Evolutionary conservation across 768 basidiomycete species (phyloP), one percentile per base, ranked within the genome.

Genomic region (Gloeopeniophorella convolvens): DNA sequence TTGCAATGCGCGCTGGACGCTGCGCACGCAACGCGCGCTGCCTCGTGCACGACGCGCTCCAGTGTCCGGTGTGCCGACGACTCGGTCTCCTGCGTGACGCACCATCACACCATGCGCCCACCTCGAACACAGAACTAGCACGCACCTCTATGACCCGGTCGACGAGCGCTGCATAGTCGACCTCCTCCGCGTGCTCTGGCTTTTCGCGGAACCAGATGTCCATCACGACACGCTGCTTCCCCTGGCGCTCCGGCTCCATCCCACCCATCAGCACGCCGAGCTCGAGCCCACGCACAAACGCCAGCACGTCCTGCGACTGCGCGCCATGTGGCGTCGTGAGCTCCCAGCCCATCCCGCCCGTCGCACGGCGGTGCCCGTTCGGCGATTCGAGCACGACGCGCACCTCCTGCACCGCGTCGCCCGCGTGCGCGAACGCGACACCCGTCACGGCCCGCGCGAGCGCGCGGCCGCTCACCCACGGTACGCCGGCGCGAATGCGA

Each of bases 131-230:
- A 20, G 26, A n/a, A 42, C 34, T 11, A 3, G 49, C 8, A 48
- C 50, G 50, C 26, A 51, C 45, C 55, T 51, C 34, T 10, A 48
- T 36, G 24, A 56, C 32, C 20, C 26, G 44, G 23, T 56, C 42
- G 5, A 51, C 45, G 20, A 51, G 30, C 34, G 30, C 26, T 5
- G 27, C 18, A 6, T 56, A 56, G 31, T 51, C 35, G 16, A 56
- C 55, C 27, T 56, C 50, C 27, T 6, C 16, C n/a, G 42, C 16
- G 40, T 41, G 42, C 13, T 42, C 37, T 31, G 8, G 9, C n/a
- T 36, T 46, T 40, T 56, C 45, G 33, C 45, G 23, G 39, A 55
- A 50, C 37, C 54, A 46, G 7, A 55, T 39, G 23, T 55, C 41
- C 45, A 56, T 23, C 12, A 37, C 42, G 34, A 51, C 32, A 11